Percentiles rank a stretch among this genome's conserved stretches.
phyloP scores from a whole-genome alignment of 1,284 basidiomycete genomes.

The Sporisorium reilianum region DNA sequence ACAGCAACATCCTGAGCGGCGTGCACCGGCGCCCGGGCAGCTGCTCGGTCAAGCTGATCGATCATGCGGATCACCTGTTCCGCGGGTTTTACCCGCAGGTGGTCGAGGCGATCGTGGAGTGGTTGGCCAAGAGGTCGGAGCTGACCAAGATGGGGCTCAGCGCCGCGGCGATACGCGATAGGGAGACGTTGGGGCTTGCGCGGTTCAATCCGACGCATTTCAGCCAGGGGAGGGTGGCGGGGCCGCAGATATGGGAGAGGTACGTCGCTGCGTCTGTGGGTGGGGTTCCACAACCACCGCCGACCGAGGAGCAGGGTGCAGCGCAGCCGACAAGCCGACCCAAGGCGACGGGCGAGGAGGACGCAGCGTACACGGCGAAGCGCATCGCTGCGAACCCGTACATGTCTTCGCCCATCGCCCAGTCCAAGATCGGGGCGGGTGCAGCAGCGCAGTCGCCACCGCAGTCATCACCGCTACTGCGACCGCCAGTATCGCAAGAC shows the following conservation, averaged over 20 bases:
- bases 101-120: constrained; percentile 47
- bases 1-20: constrained; percentile 46
- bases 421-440: not conserved
- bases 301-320: not conserved
- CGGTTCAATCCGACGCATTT: constrained; percentile 26
- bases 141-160: constrained; percentile 40
- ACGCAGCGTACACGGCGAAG: not conserved
- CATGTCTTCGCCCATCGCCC: not conserved
- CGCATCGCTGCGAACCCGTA: not conserved
- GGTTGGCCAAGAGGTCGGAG: constrained; percentile 33
- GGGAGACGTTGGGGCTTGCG: constrained; percentile 32
- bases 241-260: constrained; percentile 20
- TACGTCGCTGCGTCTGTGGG: constrained; percentile 5
- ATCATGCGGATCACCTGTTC: constrained; percentile 58
- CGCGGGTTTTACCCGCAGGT: constrained; percentile 54
- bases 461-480: too few species aligned
- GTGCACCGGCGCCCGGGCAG: constrained; percentile 36
- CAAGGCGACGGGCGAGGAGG: not conserved
- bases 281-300: not conserved
- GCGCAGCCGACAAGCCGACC: not conserved
- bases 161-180: constrained; percentile 36
- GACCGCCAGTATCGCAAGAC: not conserved
- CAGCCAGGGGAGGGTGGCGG: constrained; percentile 10
- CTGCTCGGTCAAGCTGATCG: constrained; percentile 47
- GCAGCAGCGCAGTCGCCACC: not conserved